A percentile compares a stretch with the other conserved stretches of the same genome.
These are phyloP conservation scores for Hibiscus tridactylites DNA, from an alignment of 345 rosid species.

Conservation along the genomic window DNA sequence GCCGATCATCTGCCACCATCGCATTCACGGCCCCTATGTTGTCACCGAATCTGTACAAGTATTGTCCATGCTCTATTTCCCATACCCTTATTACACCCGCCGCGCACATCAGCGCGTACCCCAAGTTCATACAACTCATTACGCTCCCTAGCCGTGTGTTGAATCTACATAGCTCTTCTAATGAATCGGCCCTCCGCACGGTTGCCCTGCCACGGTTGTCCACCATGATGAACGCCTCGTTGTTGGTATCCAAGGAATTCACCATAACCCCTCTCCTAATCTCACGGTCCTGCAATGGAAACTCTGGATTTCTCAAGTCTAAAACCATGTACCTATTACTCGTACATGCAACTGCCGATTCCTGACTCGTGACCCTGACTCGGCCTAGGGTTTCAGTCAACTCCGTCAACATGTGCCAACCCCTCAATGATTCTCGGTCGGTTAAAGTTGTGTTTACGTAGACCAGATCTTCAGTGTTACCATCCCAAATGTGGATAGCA, in stretches of 20 bases:
- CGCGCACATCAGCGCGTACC: slow-evolving; percentile 53
- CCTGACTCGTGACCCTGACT: slow-evolving; percentile 43
- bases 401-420: slow-evolving; percentile 73
- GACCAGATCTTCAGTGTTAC: slow-evolving; percentile 32
- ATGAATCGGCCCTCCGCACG: slow-evolving; percentile 43
- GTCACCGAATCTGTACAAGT: slow-evolving; percentile 41
- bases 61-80: slow-evolving; percentile 47
- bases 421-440: slow-evolving; percentile 58
- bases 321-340: slow-evolving; percentile 36
- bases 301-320: slow-evolving; percentile 51
- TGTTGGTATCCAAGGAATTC: slow-evolving; percentile 36
- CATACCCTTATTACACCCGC: slow-evolving; percentile 62
- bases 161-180: slow-evolving; percentile 48
- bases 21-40: slow-evolving; percentile 52
- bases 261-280: slow-evolving; percentile 39
- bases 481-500: slow-evolving; percentile 75
- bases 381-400: slow-evolving; percentile 59
- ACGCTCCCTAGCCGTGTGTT: slow-evolving; percentile 18
- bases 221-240: slow-evolving; percentile 41
- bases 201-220: slow-evolving; percentile 45
- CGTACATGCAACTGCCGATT: slow-evolving; percentile 74
- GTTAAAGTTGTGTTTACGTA: slow-evolving; percentile 56
- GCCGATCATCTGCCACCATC: slow-evolving; percentile 53
- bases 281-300: slow-evolving; percentile 25
- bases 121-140: slow-evolving; percentile 63